phyloP scores from a whole-genome alignment of 2,329 filamentous ascomycete genomes.

The Xylaria sp. region DNA sequence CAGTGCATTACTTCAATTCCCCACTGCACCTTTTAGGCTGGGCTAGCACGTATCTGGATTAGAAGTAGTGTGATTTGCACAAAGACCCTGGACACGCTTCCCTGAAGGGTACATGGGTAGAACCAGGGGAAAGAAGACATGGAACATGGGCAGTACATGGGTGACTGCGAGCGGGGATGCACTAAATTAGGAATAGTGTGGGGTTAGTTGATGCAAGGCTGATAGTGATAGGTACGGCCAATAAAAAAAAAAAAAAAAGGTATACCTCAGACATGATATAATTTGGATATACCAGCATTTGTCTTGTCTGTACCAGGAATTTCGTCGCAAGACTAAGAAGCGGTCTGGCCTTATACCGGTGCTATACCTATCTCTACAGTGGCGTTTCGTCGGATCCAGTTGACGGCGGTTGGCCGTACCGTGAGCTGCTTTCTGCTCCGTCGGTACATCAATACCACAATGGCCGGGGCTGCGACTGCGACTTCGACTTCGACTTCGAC shows the following conservation, averaged over 20 bases:
- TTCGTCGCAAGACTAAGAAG: neutral
- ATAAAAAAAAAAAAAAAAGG: slow-evolving; percentile 1
- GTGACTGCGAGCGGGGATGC: neutral
- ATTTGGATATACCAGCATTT: neutral
- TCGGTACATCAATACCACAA: slow-evolving; percentile 33
- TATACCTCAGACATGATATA: neutral
- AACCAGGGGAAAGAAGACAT: neutral
- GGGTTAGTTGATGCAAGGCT: slow-evolving; percentile 3
- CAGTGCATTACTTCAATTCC: slow-evolving; percentile 2
- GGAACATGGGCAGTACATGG: neutral
- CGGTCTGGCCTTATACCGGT: neutral
- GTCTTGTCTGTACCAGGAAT: neutral
- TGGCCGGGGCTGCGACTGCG: slow-evolving; percentile 30
- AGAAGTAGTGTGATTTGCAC: neutral
- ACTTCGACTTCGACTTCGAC: slow-evolving; percentile 45
- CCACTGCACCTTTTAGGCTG: neutral
- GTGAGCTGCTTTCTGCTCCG: slow-evolving; percentile 35
- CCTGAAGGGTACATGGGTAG: neutral
- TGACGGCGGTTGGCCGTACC: slow-evolving; percentile 38
- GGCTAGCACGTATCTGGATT: neutral
- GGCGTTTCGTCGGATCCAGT: slow-evolving; percentile 31
- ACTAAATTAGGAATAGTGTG: slow-evolving; percentile 1
- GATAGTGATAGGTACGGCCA: neutral
- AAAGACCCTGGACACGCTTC: neutral
- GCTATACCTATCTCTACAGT: slow-evolving; percentile 15